A percentile compares a stretch with the other conserved stretches of the same genome.
Evolutionary conservation across 495 filamentous ascomycete genomes (phyloP).

Genomic region (Podospora tetraspora): DNA sequence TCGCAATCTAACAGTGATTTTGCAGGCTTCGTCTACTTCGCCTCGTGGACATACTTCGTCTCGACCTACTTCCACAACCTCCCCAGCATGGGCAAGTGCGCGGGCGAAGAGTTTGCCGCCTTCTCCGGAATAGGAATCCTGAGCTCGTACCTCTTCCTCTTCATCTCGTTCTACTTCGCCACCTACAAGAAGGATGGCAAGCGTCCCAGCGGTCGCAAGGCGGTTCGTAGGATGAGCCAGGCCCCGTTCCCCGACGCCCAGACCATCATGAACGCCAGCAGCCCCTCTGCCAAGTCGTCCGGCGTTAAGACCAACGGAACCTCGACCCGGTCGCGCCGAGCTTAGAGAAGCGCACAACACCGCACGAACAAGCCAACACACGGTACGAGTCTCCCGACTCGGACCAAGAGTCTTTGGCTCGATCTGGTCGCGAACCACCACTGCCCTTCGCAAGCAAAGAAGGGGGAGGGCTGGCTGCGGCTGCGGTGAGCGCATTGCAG

Average conservation of each 20-base stretch:
- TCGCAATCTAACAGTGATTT: constrained; percentile 18
- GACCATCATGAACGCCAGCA: constrained; percentile 31
- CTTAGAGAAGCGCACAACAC: constrained; percentile 34
- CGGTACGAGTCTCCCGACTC: background rate
- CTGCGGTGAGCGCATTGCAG: background rate
- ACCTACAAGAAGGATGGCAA: constrained; percentile 89
- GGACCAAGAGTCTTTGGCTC: background rate
- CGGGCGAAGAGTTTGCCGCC: constrained; percentile 96
- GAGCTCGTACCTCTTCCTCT: constrained; percentile 89
- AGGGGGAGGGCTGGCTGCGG: background rate
- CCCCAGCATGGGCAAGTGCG: constrained; percentile 78
- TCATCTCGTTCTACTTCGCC: constrained; percentile 97
- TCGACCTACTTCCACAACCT: constrained; percentile 84
- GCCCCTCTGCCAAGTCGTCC: constrained; percentile 31
- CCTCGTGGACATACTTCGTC: constrained; percentile 92
- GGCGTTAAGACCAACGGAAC: constrained; percentile 47
- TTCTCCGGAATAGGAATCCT: constrained; percentile 89
- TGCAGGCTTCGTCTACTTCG: constrained; percentile 85
- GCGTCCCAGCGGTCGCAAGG: constrained; percentile 52
- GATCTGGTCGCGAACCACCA: background rate
- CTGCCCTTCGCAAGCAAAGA: background rate
- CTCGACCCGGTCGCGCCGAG: constrained; percentile 54
- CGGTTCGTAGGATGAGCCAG: constrained; percentile 48
- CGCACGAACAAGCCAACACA: background rate
- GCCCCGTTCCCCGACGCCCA: constrained; percentile 49